Evolutionary conservation across 73 alveolate genomes (phyloP).

Genomic region (Paramecium primaurelia): DNA sequence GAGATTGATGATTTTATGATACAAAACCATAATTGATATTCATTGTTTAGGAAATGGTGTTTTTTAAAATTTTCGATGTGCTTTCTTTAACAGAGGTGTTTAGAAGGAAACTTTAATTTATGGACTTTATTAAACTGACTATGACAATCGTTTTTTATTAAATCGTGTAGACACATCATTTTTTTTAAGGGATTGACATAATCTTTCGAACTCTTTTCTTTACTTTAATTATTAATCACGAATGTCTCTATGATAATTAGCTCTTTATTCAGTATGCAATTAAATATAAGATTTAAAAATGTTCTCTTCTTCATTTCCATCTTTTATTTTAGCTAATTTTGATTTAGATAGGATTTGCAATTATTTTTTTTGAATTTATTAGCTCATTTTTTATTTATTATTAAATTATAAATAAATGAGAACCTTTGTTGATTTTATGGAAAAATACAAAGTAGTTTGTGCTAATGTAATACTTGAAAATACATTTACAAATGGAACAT

Average conservation of each 20-base stretch:
- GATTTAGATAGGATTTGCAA: neutral
- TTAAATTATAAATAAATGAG: neutral
- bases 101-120: neutral
- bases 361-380: neutral
- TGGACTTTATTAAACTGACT: neutral
- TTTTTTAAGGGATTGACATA: neutral
- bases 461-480: neutral
- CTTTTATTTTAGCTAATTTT: neutral
- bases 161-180: neutral
- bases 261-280: neutral
- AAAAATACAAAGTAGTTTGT: neutral
- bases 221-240: neutral
- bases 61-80: neutral
- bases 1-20: neutral
- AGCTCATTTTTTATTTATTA: neutral
- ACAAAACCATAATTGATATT: neutral
- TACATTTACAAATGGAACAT: neutral
- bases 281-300: neutral
- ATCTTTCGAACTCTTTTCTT: neutral
- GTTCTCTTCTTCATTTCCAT: neutral
- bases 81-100: neutral
- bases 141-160: neutral
- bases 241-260: neutral
- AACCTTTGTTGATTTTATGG: neutral
- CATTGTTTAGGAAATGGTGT: neutral